Evolutionary conservation across 2,329 filamentous ascomycete species (phyloP), one percentile per base, ranked within the genome.

Genomic region (Penicillium sp.): DNA sequence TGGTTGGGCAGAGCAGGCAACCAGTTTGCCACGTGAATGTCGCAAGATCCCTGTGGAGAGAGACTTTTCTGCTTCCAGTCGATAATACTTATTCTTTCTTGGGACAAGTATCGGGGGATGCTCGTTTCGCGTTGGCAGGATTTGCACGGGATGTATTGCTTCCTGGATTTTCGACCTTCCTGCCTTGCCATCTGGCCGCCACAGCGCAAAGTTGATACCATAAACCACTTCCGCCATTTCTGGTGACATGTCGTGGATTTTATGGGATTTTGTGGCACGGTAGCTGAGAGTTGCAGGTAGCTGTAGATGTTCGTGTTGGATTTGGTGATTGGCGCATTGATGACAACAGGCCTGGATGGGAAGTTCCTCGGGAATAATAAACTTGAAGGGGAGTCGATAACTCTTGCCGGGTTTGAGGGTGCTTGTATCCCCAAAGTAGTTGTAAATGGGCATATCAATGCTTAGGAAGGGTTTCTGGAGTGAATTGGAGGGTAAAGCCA

Each of bases 301-400:
- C 13, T 52, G 50, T 5, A 57, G 40, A 24, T 66, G 62, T 50
- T 63, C 56, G 32, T 49, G 39, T 14, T 55, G 57, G 11, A 63
- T 26, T 37, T 61, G 57, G 14, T 37, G 22, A 43, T 61, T 59
- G 20, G 35, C 40, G 37, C 55, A 58, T 35, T 39, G 37, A 22
- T 63, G 58, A 7, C 57, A 52, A 44, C 59, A 64, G 18, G 56
- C 43, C n/a, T 63, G 53, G 13, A 51, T 51, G 7, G 58, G 57
- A 10, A 66, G 34, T 32, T 59, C 38, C 16, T 39, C n/a, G n/a
- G 62, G 57, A 2, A 64, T 55, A 10, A 61, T 31, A 34, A 66
- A 63, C 3, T 57, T 50, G 40, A 64, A 63, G 10, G 56, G 56
- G 3, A 64, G 42, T 20, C 13, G 20, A 18, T 60, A 48, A 11